Evolutionary conservation across 768 basidiomycete species (phyloP), one percentile per base, ranked within the genome.

Genomic region (Leccinum longicurvipes): DNA sequence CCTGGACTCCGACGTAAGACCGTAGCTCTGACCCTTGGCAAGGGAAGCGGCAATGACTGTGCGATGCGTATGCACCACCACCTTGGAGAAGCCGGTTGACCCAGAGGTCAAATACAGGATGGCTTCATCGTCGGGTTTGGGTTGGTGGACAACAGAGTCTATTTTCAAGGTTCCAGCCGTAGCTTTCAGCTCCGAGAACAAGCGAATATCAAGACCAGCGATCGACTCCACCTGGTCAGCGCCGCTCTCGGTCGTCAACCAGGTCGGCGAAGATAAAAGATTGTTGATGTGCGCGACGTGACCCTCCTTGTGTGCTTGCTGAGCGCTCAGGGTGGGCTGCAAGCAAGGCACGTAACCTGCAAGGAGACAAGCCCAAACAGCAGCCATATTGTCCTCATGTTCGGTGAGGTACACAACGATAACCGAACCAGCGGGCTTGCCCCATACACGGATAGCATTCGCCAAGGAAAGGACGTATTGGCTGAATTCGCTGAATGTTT

Each of bases 321-420:
- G 67, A n/a, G 71, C 70, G 32, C 71, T 72, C 32, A 72, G 51
- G 0, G 71, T 63, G 19, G 69, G 71, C 34, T 71, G 69, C 47
- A 71, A 55, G 59, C 69, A 71, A 10, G 71, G 69, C 2, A 71
- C 59, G 54, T 59, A 65, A n/a, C 71, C 69, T 3, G 69, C 69
- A 12, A 71, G 56, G 1, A 71, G 50, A 45, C 67, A 72, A 0
- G 69, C 69, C 69, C 69, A 71, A 5, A 71, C 53, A 6, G 69
- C 70, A 3, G 58, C 59, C 69, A 72, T 71, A 28, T 71, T 71
- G 34, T 71, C 71, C 46, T 71, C 69, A 27, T 71, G 69, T 42
- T 71, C 71, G 0, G 69, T 71, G 23, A 71, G 55, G 48, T 71
- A 71, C 0, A 71, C 58, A 8, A 72, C 57, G 1, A 72, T 10